Percentiles rank a stretch among this genome's conserved stretches.
Evolutionary conservation across 1,139 yeast species (phyloP).

Genomic region (Yamadazyma triangularis): DNA sequence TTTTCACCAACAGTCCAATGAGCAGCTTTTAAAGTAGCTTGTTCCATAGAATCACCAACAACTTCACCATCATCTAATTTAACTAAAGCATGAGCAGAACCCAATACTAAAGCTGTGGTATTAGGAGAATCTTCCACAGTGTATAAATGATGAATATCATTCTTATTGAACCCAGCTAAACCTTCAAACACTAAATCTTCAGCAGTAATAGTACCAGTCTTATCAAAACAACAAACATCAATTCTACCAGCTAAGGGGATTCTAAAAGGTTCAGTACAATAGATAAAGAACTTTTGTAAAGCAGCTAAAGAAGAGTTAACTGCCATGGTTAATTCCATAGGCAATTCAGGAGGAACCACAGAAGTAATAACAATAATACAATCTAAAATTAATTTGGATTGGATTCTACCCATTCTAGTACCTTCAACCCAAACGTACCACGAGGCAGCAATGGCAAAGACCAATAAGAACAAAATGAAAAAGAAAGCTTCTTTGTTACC

Average conservation of each 20-base stretch:
- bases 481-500: constrained; percentile 93
- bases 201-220: constrained; percentile 97
- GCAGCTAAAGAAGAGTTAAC: constrained; percentile 90
- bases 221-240: constrained; percentile 97
- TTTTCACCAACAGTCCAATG: constrained; percentile 79
- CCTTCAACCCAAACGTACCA: constrained; percentile 99
- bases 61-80: constrained; percentile 92
- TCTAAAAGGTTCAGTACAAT: constrained; percentile 98
- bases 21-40: constrained; percentile 86
- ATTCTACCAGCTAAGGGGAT: constrained; percentile 97
- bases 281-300: constrained; percentile 79
- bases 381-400: constrained; percentile 87
- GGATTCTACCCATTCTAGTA: constrained; percentile 90
- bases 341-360: constrained; percentile 98
- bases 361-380: constrained; percentile 95
- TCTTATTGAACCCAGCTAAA: constrained; percentile 70
- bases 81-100: constrained; percentile 95
- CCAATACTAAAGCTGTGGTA: constrained; percentile 70
- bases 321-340: constrained; percentile 99
- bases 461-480: constrained; percentile 82
- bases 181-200: constrained; percentile 97
- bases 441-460: constrained; percentile 92
- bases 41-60: constrained; percentile 99
- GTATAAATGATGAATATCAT: constrained; percentile 54
- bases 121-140: constrained; percentile 58